phyloP scores from a whole-genome alignment of 225 moss, liverwort and hornwort species.

The Pseudoscleropodium purum region DNA sequence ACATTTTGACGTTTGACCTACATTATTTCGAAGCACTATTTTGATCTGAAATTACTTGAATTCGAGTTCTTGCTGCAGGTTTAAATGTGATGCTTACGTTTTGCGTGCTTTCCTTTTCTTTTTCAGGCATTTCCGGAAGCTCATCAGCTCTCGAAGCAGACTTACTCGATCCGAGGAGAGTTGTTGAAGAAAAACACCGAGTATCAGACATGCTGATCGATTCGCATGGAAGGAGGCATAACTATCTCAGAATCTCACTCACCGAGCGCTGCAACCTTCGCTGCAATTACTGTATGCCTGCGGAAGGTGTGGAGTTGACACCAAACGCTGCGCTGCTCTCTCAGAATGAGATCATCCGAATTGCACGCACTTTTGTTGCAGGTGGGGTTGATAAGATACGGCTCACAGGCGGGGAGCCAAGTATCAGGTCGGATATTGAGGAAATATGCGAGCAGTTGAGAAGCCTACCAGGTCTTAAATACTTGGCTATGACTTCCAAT shows the following conservation, averaged over 20 bases:
- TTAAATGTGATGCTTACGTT: neutral
- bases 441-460: conserved; percentile 64
- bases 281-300: conserved; percentile 97
- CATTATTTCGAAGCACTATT: neutral
- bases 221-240: conserved; percentile 77
- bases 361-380: conserved; percentile 79
- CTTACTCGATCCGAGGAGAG: neutral
- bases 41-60: neutral
- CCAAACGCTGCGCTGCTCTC: conserved; percentile 43
- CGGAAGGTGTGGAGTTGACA: conserved; percentile 85
- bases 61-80: neutral
- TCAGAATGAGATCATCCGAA: conserved; percentile 60
- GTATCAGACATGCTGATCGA: conserved; percentile 85
- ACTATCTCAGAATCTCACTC: conserved; percentile 86
- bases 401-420: conserved; percentile 96
- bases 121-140: conserved; percentile 1
- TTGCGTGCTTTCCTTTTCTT: neutral
- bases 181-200: conserved; percentile 12
- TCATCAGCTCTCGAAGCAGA: neutral
- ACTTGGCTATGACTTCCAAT: conserved; percentile 91
- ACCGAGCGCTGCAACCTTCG: conserved; percentile 97
- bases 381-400: conserved; percentile 91
- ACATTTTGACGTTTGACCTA: neutral
- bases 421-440: conserved; percentile 77
- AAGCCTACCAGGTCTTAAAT: conserved; percentile 60